Conservation (phyloP, 2,329 filamentous ascomycete species). For the Alternaria brassicicola region DNA sequence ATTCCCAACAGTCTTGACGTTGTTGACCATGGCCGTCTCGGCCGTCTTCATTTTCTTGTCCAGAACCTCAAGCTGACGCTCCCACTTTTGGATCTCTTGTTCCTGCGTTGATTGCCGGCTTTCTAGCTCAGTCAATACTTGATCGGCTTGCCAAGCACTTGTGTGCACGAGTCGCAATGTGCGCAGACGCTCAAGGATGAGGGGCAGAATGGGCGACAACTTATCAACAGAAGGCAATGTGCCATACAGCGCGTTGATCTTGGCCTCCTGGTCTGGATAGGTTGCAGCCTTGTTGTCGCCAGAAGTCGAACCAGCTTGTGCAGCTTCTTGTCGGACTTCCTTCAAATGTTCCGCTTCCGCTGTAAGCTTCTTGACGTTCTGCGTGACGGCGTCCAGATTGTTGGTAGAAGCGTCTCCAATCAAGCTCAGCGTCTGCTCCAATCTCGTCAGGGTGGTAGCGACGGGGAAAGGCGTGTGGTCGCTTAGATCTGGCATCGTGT, state of each 20-base stretch:
- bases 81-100: slow-evolving; percentile 84
- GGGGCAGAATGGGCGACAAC: slow-evolving; percentile 81
- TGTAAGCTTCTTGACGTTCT: slow-evolving; percentile 71
- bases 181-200: slow-evolving; percentile 81
- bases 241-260: slow-evolving; percentile 90
- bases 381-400: slow-evolving; percentile 73
- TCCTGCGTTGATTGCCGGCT: slow-evolving; percentile 81
- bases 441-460: slow-evolving; percentile 77
- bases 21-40: slow-evolving; percentile 73
- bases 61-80: slow-evolving; percentile 77
- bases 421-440: slow-evolving; percentile 80
- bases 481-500: slow-evolving; percentile 67
- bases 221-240: slow-evolving; percentile 87
- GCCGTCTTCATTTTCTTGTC: slow-evolving; percentile 75
- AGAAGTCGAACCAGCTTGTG: slow-evolving; percentile 14
- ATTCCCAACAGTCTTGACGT: slow-evolving; percentile 81
- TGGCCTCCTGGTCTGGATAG: slow-evolving; percentile 75
- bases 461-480: slow-evolving; percentile 65
- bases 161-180: slow-evolving; percentile 85
- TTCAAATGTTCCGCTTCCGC: slow-evolving; percentile 75
- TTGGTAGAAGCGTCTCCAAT: slow-evolving; percentile 74
- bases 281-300: slow-evolving; percentile 25
- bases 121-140: slow-evolving; percentile 78
- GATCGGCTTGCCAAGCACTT: slow-evolving; percentile 80
- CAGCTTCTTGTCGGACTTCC: slow-evolving; percentile 52